Conservation (phyloP, 257 asterid species). For the Forsythia viridissima region DNA sequence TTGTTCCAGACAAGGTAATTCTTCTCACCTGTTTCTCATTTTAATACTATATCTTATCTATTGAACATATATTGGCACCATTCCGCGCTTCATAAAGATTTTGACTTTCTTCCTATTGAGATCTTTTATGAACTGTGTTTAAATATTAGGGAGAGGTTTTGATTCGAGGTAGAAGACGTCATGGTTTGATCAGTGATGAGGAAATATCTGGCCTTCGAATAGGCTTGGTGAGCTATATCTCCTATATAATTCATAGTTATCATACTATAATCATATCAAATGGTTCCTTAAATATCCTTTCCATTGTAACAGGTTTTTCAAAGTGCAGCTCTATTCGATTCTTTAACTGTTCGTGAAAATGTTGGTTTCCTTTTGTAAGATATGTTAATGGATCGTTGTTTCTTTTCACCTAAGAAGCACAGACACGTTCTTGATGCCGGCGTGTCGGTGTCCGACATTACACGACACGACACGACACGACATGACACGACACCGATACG, state of each 20-base stretch:
- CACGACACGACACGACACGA: too few relatives aligned
- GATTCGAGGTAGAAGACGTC: constrained; percentile 79
- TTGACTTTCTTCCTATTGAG: constrained; percentile 16
- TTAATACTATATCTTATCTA: constrained; percentile 2
- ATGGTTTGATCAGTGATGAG: constrained; percentile 92
- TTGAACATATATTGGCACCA: neutral
- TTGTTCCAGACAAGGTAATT: constrained; percentile 94
- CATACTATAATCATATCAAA: constrained; percentile 21
- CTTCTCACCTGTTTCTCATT: constrained; percentile 1
- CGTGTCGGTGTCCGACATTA: too few relatives aligned
- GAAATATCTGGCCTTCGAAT: constrained; percentile 96
- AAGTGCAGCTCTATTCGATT: constrained; percentile 98
- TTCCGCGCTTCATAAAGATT: constrained; percentile 5
- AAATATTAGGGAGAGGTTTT: constrained; percentile 85
- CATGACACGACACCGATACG: too few relatives aligned
- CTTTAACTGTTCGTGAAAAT: constrained; percentile 93
- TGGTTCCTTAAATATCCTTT: constrained; percentile 30
- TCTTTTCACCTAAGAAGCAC: too few relatives aligned
- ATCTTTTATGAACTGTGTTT: constrained; percentile 26
- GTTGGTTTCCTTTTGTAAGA: constrained; percentile 97
- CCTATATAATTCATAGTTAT: constrained; percentile 9
- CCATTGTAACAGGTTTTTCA: constrained; percentile 79
- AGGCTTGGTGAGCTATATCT: constrained; percentile 74
- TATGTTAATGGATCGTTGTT: constrained; percentile 17
- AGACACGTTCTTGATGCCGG: too few relatives aligned